Base-by-base conservation (phyloP, 2,329 filamentous ascomycete genomes). In the Stagonosporopsis cucurbitacearum region DNA sequence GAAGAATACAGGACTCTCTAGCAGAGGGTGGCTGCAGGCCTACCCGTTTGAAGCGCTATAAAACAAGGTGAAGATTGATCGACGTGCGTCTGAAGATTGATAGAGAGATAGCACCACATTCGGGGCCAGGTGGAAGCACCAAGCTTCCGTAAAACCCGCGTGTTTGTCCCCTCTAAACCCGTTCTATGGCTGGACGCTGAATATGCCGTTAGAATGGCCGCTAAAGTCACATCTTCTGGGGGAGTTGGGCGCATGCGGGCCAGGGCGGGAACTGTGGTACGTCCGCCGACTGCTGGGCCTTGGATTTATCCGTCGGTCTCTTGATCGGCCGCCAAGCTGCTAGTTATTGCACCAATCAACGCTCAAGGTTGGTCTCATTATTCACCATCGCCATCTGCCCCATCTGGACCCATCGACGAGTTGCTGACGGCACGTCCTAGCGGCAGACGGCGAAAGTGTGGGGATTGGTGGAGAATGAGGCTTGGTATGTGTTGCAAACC, bases 181-280 rank as follows among this genome's bases (percentile, higher is more conserved):
- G 59, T 73, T 65, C 68, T 74, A 75, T 75, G 70, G 73, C 70
- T 75, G 70, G 71, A 73, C 66, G 65, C 60, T 70, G 67, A 70
- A 74, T 68, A 72, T 71, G 72, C 71, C 73, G 71, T 72, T 66
- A 58, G 46, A 59, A 62, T 62, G 36, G 54, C 54, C 61, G 54
- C 63, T 68, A 66, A 59, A 47, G 43, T 59, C 50, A 60, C 64
- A 65, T 70, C 52, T 59, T 68, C 61, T 65, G 64, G 62, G 60
- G 53, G 47, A 56, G 64, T 63, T 57, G 60, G 50, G 65, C 62
- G 62, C 60, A 61, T 46, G 60, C 60, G 62, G 68, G 62, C 58
- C 60, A 63, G 53, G 37, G 60, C 64, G 62, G 64, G 56, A 62
- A 52, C 52, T 47, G 41, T 62, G 60, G 50, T 50, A 55, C 49